Evolutionary conservation across 306 rosid species (phyloP).

Genomic region (Vigna reflexopilosa): DNA sequence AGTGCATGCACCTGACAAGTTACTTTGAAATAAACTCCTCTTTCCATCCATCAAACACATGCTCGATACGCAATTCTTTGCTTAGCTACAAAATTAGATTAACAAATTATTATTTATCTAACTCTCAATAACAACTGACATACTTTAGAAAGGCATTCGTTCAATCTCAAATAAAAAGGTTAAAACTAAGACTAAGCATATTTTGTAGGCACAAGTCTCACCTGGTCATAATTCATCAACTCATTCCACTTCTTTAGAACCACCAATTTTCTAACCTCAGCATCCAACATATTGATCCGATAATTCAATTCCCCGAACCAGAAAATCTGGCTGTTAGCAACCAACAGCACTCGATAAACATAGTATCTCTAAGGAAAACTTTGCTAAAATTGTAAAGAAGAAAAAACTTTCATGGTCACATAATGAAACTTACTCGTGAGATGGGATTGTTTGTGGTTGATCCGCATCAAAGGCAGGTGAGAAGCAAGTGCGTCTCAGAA

Average conservation of each 20-base stretch:
- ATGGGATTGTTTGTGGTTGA: constrained; percentile 85
- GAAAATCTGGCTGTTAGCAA: constrained; percentile 77
- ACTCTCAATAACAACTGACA: too few species aligned
- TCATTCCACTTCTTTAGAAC: constrained; percentile 78
- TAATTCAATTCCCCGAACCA: constrained; percentile 98
- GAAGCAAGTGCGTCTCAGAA: constrained; percentile 81
- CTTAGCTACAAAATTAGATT: too few species aligned
- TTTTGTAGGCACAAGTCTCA: constrained; percentile 37
- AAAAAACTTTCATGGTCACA: neutral
- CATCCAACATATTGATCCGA: constrained; percentile 79
- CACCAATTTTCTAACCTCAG: constrained; percentile 65
- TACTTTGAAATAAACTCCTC: too few species aligned
- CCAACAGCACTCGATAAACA: constrained; percentile 45
- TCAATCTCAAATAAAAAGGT: too few species aligned
- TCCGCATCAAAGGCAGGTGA: constrained; percentile 72
- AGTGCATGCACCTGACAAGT: too few species aligned
- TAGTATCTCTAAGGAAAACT: neutral
- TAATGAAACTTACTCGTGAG: constrained; percentile 80
- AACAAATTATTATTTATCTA: too few species aligned
- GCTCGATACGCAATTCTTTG: too few species aligned
- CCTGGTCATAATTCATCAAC: constrained; percentile 83
- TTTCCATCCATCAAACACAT: too few species aligned
- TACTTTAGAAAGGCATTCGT: too few species aligned
- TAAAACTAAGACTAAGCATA: neutral
- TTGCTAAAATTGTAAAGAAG: neutral